Evolutionary conservation across 2,329 filamentous ascomycete genomes (phyloP), one percentile per base, ranked within the genome.

Genomic region (Moelleriella libera): DNA sequence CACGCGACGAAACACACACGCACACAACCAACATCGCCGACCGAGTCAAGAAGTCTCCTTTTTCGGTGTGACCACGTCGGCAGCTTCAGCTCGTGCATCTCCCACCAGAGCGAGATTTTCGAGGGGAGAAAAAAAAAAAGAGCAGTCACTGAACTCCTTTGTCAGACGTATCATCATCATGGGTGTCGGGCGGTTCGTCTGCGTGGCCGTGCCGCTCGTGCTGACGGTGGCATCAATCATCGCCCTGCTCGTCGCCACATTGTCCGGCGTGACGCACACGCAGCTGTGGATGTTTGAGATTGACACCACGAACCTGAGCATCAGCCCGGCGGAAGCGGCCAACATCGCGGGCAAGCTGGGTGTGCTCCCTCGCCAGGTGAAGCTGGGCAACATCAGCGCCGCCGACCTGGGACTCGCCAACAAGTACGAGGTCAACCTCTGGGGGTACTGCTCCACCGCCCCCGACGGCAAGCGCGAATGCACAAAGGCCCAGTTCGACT

Each of bases 141-240:
- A 8, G 34, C 34, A 37, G 4, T 12, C 34, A 37, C 8, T 9
- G 34, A 37, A 37, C 8, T 5, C 21, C 21, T 21, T 3, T 21
- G 21, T 21, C 21, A 21, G 21, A 21, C 21, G 21, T 21, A 21
- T 21, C 21, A 21, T 21, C 21, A 62, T 53, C 53, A 75, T 75
- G 72, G 65, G 83, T 68, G 73, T 77, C 60, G 89, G 87, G 56
- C 80, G 90, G 60, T 79, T 90, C 58, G 71, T 85, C 63, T 96
- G 88, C 68, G 92, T 97, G 67, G 78, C 85, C 67, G 71, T 88
- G 70, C 90, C 90, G 51, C 88, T 95, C 68, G 71, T 78, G 53
- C 76, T 95, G 59, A 90, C 87, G 21, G 68, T 92, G 57, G 84
- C 76, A 53, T 83, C 85, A 50, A 72, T 96, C 58, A 68, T 92